Evolutionary conservation across 257 asterid genomes (phyloP).

Genomic region (Nicotiana paniculata): DNA sequence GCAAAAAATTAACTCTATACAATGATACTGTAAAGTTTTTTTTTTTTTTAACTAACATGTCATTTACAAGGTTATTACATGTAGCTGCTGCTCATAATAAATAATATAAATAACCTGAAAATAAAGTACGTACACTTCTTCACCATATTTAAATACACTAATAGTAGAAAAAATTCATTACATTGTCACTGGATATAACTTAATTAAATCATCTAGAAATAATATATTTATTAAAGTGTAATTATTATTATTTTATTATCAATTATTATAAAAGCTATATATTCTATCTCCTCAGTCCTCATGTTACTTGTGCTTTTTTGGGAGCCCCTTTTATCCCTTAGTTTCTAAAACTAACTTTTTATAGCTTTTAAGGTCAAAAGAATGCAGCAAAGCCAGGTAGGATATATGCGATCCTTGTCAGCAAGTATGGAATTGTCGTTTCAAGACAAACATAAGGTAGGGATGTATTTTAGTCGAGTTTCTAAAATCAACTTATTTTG

Average conservation of each 20-base stretch:
- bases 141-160: not conserved
- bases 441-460: not conserved
- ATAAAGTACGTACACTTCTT: too few relatives aligned
- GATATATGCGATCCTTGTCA: conserved; percentile 3
- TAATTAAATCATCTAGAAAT: not conserved
- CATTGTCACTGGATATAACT: not conserved
- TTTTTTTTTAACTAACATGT: too few relatives aligned
- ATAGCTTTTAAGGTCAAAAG: not conserved
- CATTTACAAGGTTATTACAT: too few relatives aligned
- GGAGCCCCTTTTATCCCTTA: not conserved
- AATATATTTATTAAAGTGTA: not conserved
- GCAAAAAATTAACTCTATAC: too few relatives aligned
- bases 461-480: too few relatives aligned
- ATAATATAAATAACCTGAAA: too few relatives aligned
- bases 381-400: not conserved
- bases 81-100: too few relatives aligned
- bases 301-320: not conserved
- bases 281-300: not conserved
- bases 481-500: too few relatives aligned
- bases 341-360: not conserved
- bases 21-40: too few relatives aligned
- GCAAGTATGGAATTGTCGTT: not conserved
- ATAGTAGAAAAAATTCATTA: too few relatives aligned
- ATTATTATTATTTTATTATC: not conserved
- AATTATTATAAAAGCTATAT: not conserved